Base-by-base conservation (phyloP, 2,329 filamentous ascomycete genomes). In the Fusarium brevicatenulatum region DNA sequence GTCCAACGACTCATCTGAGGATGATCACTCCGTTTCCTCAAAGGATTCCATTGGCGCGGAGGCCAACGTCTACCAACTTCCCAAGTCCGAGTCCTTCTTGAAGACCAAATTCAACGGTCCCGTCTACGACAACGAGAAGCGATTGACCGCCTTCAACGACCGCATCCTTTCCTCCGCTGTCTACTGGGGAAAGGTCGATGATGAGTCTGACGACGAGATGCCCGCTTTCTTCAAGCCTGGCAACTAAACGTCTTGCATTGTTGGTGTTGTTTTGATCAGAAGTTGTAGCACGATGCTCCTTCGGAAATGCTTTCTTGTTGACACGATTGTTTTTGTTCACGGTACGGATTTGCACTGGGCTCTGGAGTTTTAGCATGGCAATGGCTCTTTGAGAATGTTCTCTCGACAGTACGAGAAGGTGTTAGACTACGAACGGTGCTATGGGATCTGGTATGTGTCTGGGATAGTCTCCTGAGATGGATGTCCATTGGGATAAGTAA, bases 241-340 rank as follows among this genome's bases (percentile, higher is more conserved):
- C 19, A 30, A 57, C n/a, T 50, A 57, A 8, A 36, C 12, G 15
- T 25, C n/a, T 32, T 19, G 5, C n/a, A 5, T 4, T 16, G 1
- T 23, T 32, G 15, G 11, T 13, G 1, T 7, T 11, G 5, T 21
- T 32, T 32, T 2, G 11, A 19, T 18, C 15, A 15, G 8, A 18
- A 18, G 52, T 23, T 23, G 16, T 19, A 30, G 16, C 25, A 13
- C 2, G 3, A 30, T 32, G 50, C 50, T 40, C 50, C 7, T 13
- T 18, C 34, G 19, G 13, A 18, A 16, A 39, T 12, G 10, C 5
- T 2, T 28, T 12, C 34, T 28, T 9, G 13, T 21, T 18, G 10
- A 18, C 13, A 28, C 0, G 10, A 28, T 7, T 28, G 1, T 12
- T 28, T 10, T 2, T 2, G 23, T n/a, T 28, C 4, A 9, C 2